These are phyloP conservation scores for Serpula lacrymans DNA, from an alignment of 768 basidiomycete species.

Conservation along the genomic window DNA sequence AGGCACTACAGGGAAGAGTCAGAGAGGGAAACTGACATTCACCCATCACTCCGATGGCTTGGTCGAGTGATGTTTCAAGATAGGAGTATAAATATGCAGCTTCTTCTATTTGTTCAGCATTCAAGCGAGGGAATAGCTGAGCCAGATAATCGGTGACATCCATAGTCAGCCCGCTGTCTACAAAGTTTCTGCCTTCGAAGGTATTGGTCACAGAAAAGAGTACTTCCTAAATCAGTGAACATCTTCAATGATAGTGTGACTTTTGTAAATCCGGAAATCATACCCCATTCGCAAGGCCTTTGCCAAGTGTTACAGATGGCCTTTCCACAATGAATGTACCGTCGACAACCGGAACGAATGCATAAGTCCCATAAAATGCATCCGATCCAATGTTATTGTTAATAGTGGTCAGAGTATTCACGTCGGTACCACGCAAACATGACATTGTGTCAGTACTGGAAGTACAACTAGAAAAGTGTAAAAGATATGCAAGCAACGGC, in stretches of 20 bases:
- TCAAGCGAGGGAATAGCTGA: slow-evolving; percentile 22
- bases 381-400: slow-evolving; percentile 17
- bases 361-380: slow-evolving; percentile 24
- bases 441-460: slow-evolving; percentile 15
- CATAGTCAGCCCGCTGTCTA: background rate
- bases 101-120: slow-evolving; percentile 4
- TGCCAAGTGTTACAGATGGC: slow-evolving; percentile 18
- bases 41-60: slow-evolving; percentile 13
- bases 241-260: background rate
- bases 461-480: slow-evolving; percentile 18
- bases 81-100: slow-evolving; percentile 13
- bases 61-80: slow-evolving; percentile 10
- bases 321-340: slow-evolving; percentile 26
- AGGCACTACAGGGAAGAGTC: background rate
- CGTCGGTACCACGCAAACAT: slow-evolving; percentile 21
- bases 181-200: slow-evolving; percentile 4
- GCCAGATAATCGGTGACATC: slow-evolving; percentile 18
- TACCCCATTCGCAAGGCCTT: slow-evolving; percentile 26
- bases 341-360: slow-evolving; percentile 27
- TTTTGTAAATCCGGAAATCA: slow-evolving; percentile 3
- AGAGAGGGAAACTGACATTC: slow-evolving; percentile 23
- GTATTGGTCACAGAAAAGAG: slow-evolving; percentile 6
- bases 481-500: background rate
- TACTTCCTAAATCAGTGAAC: background rate
- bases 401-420: slow-evolving; percentile 14